Evolutionary conservation across 148 eudicot genomes (phyloP), one percentile per base, ranked within the genome.

Genomic region (Rhododendron ferrugineum): DNA sequence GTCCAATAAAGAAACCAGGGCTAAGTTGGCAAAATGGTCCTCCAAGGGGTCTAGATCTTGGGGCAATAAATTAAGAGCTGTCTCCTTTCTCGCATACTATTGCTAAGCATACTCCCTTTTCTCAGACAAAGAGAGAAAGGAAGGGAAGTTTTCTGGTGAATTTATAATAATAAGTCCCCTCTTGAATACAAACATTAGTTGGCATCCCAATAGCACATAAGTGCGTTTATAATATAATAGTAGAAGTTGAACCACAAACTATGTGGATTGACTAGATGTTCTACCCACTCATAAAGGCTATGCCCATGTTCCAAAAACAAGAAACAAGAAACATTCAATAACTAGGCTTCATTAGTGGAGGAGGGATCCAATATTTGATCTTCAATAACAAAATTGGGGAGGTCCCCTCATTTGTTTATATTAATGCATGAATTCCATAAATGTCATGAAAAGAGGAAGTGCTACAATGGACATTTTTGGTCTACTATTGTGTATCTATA

Each of bases 21-120:
- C 44, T n/a, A n/a, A n/a, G n/a, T n/a, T n/a, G n/a, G n/a, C n/a
- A n/a, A n/a, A n/a, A n/a, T n/a, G n/a, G n/a, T n/a, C n/a, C n/a
- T n/a, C n/a, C n/a, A n/a, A n/a, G n/a, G n/a, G n/a, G n/a, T n/a
- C n/a, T n/a, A n/a, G 49, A 42, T 42, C 79, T 37, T 76, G 30
- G 49, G 14, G n/a, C 44, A 42, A 42, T 76, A 22, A 22, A 76
- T 42, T 40, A 76, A 8, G n/a, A 40, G 66, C 80, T 81, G 87
- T 52, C 60, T 42, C 87, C 84, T 81, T 81, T 80, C 34, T 54
- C 74, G 42, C 80, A 40, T 26, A 85, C 82, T 78, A 85, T n/a
- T 1, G 84, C 82, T 54, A 26, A 16, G 54, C 84, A 37, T 52
- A 52, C 79, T 52, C 64, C 83, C 84, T 32, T 80, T 49, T 85